Percentiles rank a stretch among this genome's conserved stretches.
These are phyloP conservation scores for Thelephora aurantiotincta DNA, from an alignment of 768 basidiomycete genomes.

Conservation along the genomic window DNA sequence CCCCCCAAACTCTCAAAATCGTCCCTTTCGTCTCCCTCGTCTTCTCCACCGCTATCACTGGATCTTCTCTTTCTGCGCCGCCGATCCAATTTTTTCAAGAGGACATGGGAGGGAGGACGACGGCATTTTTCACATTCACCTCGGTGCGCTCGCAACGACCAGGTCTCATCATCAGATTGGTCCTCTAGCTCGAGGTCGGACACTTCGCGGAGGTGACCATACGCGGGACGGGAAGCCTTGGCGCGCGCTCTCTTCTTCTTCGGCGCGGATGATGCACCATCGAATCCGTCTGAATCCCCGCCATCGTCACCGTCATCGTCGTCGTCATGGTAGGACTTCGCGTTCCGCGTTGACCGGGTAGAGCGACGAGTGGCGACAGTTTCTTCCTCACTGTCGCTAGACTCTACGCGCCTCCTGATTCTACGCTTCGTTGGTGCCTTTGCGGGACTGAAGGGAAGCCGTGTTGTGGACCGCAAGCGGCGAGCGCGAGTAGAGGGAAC, in stretches of 20 bases:
- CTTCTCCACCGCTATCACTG: conserved; percentile 33
- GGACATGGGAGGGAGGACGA: conserved; percentile 38
- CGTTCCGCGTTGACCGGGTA: conserved; percentile 22
- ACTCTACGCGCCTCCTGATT: too few relatives aligned
- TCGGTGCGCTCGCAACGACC: conserved; percentile 46
- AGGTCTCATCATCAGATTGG: conserved; percentile 41
- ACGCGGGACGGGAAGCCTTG: conserved; percentile 29
- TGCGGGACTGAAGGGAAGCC: conserved; percentile 54
- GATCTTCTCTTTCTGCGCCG: conserved; percentile 28
- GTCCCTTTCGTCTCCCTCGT: conserved; percentile 41
- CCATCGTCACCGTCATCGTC: conserved; percentile 13
- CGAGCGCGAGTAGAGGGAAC: conserved; percentile 3
- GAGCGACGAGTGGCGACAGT: conserved; percentile 27
- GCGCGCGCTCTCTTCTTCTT: conserved; percentile 22
- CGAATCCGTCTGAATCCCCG: conserved; percentile 8
- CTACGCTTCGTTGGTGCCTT: conserved; percentile 28
- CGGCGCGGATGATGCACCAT: conserved; percentile 13
- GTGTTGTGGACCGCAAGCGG: conserved; percentile 6
- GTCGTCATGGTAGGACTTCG: conserved; percentile 7
- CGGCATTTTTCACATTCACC: conserved; percentile 62
- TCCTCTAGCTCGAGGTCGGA: conserved; percentile 25
- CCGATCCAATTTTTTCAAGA: conserved; percentile 25
- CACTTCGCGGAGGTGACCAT: conserved; percentile 31
- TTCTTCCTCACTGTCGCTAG: conserved; percentile 18
- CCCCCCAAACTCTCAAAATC: conserved; percentile 44